A percentile compares a stretch with the other conserved stretches of the same genome.
phyloP scores from a whole-genome alignment of 192 early-diverging fungal genomes.

The Funneliformis mosseae region DNA sequence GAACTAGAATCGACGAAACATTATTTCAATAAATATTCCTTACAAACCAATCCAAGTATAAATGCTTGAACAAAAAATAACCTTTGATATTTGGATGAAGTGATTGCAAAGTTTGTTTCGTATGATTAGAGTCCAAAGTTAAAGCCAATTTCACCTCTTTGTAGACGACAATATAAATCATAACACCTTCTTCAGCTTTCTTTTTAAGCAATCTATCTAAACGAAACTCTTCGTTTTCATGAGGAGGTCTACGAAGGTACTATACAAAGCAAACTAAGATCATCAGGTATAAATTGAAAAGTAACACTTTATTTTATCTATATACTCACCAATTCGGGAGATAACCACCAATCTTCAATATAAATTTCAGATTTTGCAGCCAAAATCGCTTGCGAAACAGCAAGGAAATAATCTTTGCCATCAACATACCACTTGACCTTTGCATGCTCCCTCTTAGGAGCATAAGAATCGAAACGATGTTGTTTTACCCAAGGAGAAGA shows the following conservation, averaged over 20 bases:
- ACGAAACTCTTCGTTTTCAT: conserved; percentile 71
- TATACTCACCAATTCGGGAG: conserved; percentile 64
- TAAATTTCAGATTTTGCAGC: conserved; percentile 67
- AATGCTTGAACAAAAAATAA: neutral
- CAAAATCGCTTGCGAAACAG: conserved; percentile 73
- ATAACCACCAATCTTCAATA: conserved; percentile 87
- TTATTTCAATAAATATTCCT: neutral
- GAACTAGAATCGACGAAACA: conserved; percentile 46
- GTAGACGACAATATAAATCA: conserved; percentile 82
- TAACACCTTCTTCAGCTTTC: conserved; percentile 81
- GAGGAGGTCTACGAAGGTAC: conserved; percentile 69
- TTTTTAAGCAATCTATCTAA: conserved; percentile 72
- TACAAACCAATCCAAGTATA: neutral
- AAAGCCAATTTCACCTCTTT: conserved; percentile 79
- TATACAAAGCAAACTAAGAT: neutral
- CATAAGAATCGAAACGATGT: conserved; percentile 74
- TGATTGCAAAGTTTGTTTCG: conserved; percentile 68
- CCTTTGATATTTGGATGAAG: conserved; percentile 74
- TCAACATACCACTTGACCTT: conserved; percentile 74
- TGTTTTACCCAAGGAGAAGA: conserved; percentile 63
- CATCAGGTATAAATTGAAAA: neutral
- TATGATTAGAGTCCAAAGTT: conserved; percentile 69
- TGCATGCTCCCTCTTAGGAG: conserved; percentile 64
- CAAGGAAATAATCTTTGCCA: conserved; percentile 74
- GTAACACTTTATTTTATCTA: neutral